Percentiles rank a stretch among this genome's conserved stretches.
phyloP scores from a whole-genome alignment of 2,329 filamentous ascomycete species.

The Fusarium sp. region DNA sequence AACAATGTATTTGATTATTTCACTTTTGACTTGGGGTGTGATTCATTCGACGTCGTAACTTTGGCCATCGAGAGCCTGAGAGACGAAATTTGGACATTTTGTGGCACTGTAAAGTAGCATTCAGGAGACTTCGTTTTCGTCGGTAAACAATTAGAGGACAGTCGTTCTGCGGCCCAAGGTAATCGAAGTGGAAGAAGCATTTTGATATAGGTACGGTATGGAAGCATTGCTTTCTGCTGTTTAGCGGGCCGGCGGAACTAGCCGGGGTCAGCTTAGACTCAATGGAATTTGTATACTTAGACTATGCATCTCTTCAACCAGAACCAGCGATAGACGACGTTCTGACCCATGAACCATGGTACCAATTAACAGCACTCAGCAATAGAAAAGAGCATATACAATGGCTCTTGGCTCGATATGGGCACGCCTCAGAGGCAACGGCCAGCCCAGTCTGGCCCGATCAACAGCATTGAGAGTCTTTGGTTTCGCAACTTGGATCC shows the following conservation, averaged over 20 bases:
- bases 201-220: too few species aligned
- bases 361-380: neutral
- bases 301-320: conserved; percentile 12
- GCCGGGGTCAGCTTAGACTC: conserved; percentile 40
- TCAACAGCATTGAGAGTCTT: conserved; percentile 60
- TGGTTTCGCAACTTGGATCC: conserved; percentile 69
- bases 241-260: conserved; percentile 21
- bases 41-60: neutral
- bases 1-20: conserved; percentile 39
- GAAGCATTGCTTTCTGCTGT: neutral
- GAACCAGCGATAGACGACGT: conserved; percentile 2
- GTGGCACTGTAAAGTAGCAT: neutral
- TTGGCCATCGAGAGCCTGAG: neutral
- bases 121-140: neutral
- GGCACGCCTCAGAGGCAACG: conserved; percentile 47
- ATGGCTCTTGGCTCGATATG: conserved; percentile 54
- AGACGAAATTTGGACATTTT: neutral
- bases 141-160: neutral
- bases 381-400: conserved; percentile 1
- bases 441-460: conserved; percentile 40
- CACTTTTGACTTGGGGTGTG: neutral
- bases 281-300: conserved; percentile 25
- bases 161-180: neutral
- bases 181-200: neutral
- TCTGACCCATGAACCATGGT: conserved; percentile 22